These are phyloP conservation scores for Pleurotus giganteus DNA, from an alignment of 768 basidiomycete species.

Conservation along the genomic window DNA sequence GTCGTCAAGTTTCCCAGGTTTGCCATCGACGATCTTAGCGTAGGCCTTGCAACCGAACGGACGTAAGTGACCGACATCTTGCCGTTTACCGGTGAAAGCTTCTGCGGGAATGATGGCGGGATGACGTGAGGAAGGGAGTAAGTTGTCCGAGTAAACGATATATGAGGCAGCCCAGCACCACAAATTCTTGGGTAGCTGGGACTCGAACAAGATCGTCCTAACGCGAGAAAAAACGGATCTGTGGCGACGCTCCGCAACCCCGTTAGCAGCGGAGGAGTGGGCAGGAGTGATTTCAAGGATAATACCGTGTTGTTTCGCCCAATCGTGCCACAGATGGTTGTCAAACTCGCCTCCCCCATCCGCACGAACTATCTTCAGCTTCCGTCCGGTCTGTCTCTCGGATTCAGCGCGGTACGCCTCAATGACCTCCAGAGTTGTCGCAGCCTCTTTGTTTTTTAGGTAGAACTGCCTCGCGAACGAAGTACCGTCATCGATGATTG, in stretches of 20 bases:
- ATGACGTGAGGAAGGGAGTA: conserved; percentile 11
- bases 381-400: conserved; percentile 15
- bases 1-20: conserved; percentile 12
- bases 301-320: conserved; percentile 20
- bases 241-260: conserved; percentile 26
- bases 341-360: conserved; percentile 29
- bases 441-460: conserved; percentile 20
- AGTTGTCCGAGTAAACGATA: conserved; percentile 19
- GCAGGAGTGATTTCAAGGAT: conserved; percentile 20
- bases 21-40: conserved; percentile 14
- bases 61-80: conserved; percentile 22
- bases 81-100: conserved; percentile 16
- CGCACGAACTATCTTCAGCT: conserved; percentile 12
- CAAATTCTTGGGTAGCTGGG: conserved; percentile 15
- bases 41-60: conserved; percentile 21
- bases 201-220: conserved; percentile 19
- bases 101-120: conserved; percentile 16
- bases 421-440: conserved; percentile 15
- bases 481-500: conserved; percentile 19
- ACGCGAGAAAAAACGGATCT: conserved; percentile 22
- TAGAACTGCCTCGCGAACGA: conserved; percentile 15
- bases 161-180: conserved; percentile 19
- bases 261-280: conserved; percentile 29
- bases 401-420: conserved; percentile 11
- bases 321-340: conserved; percentile 17